These are phyloP conservation scores for Aspergillus versicolor DNA, from an alignment of 2,329 filamentous ascomycete species.

Conservation along the genomic window DNA sequence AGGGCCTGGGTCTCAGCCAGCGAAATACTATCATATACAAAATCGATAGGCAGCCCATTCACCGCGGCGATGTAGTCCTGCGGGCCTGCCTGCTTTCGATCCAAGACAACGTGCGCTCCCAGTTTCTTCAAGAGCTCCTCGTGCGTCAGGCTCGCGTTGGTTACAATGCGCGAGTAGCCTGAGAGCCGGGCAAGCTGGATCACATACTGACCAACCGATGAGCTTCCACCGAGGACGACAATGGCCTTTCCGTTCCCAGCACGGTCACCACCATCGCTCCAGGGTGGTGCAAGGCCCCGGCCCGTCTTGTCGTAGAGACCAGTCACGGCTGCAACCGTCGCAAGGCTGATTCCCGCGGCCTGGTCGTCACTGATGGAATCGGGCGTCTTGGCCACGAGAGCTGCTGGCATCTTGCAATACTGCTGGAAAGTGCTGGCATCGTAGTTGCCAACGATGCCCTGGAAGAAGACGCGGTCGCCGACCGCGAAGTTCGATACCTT, in stretches of 20 bases:
- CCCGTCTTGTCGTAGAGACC: slow-evolving; percentile 19
- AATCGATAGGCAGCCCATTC: slow-evolving; percentile 26
- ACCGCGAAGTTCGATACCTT: slow-evolving; percentile 19
- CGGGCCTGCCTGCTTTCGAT: slow-evolving; percentile 15
- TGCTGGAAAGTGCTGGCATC: slow-evolving; percentile 38
- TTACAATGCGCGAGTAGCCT: slow-evolving; percentile 34
- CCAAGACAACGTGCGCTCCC: slow-evolving; percentile 30
- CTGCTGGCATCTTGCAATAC: slow-evolving; percentile 36
- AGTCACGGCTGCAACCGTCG: slow-evolving; percentile 17
- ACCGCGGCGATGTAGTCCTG: slow-evolving; percentile 27
- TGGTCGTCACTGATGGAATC: slow-evolving; percentile 29
- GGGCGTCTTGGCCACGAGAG: slow-evolving; percentile 34
- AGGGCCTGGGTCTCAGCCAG: slow-evolving; percentile 28
- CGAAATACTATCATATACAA: slow-evolving; percentile 35
- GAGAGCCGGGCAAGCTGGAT: slow-evolving; percentile 35
- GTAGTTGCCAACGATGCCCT: slow-evolving; percentile 33
- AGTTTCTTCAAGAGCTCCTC: slow-evolving; percentile 19
- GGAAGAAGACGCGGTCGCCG: slow-evolving; percentile 36
- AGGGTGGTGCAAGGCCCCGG: slow-evolving; percentile 28
- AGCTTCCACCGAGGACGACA: slow-evolving; percentile 36
- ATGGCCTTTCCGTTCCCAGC: slow-evolving; percentile 21
- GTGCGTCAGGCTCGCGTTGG: slow-evolving; percentile 31
- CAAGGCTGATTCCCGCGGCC: slow-evolving; percentile 27
- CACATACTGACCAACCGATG: slow-evolving; percentile 35
- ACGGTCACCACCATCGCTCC: slow-evolving; percentile 23